These are phyloP conservation scores for Sugiyamaella lignohabitans DNA, from an alignment of 805 yeast species.

Conservation along the genomic window DNA sequence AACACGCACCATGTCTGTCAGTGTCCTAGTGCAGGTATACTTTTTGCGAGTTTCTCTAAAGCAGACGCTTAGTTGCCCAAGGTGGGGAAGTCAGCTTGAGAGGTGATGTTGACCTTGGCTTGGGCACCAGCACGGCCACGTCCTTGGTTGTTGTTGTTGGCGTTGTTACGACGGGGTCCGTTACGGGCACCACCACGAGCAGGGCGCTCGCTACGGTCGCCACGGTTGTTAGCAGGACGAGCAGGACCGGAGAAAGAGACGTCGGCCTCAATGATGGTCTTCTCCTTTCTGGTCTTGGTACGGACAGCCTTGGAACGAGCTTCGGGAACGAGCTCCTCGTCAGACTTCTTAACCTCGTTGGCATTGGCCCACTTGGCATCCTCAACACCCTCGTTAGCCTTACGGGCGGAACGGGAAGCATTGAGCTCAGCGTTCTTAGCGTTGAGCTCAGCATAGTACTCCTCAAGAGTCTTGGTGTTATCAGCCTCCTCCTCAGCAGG, in stretches of 20 bases:
- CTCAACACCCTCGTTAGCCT: conserved; percentile 56
- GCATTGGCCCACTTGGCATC: conserved; percentile 41
- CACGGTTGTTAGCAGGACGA: conserved; percentile 25
- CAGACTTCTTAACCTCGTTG: conserved; percentile 59
- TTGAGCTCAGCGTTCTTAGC: conserved; percentile 24
- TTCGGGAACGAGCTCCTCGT: conserved; percentile 35
- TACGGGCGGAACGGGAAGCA: conserved; percentile 27
- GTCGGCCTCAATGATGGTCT: conserved; percentile 67
- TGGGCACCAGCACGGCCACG: conserved; percentile 27
- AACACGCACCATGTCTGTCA: neutral
- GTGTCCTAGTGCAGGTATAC: too few relatives aligned
- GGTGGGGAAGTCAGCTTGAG: conserved; percentile 25
- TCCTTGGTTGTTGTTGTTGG: conserved; percentile 28
- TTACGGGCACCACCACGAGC: conserved; percentile 4
- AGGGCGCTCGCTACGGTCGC: conserved; percentile 4
- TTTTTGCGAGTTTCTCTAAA: neutral
- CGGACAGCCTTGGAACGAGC: conserved; percentile 61
- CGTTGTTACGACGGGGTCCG: conserved; percentile 21
- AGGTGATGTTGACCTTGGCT: conserved; percentile 20
- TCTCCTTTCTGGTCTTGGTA: conserved; percentile 74
- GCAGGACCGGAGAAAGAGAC: conserved; percentile 52
- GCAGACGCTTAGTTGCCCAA: conserved; percentile 20
- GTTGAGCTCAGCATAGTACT: conserved; percentile 64
- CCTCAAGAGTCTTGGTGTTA: conserved; percentile 68
- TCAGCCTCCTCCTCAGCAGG: conserved; percentile 41